Base-by-base conservation (phyloP, 2,329 filamentous ascomycete species). In the Lizonia empirigonia region DNA sequence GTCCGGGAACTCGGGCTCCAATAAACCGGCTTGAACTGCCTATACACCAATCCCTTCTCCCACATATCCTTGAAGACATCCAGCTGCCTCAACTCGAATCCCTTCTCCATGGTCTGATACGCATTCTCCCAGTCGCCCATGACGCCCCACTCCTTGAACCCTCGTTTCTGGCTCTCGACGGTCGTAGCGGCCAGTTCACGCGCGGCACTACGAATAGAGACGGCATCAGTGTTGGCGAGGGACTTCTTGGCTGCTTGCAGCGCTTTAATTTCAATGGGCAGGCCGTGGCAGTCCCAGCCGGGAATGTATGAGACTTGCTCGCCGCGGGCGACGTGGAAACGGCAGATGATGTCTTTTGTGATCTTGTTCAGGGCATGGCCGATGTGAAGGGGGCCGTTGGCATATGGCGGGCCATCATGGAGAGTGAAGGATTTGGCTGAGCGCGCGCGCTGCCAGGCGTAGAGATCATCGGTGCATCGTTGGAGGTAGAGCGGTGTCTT, bases 331-430 rank as follows among this genome's bases (percentile, higher is more conserved):
- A 97, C 78, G 76, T 96, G 86, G 55, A 88, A 85, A 32, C 94
- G 85, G 62, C 91, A 81, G 55, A 96, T 90, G 66, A 97, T 89
- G 74, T 99, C 94, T 78, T 99, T 99, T 53, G 96, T 80, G 62
- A 97, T 88, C 77, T 99, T 99, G 76, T 99, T 99, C 69, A 99
- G 78, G 27, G 94, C 91, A 78, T 99, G 94, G 2, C 94, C 94
- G 54, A 95, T 85, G 68, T 99, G 94, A 8, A 99, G 82, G 35
- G 82, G 83, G 12, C 94, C 94, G 76, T 99, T 99, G 58, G 94
- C 94, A 72, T 97, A 99, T 0, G 94, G 94, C 0, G 94, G 94
- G 0, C 94, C 94, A 85, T 99, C 94, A 69, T 97, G 94, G 7
- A 99, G 80, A 2, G 91, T 78, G 60, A 97, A 99, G 0, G 81